phyloP scores from a whole-genome alignment of 2,329 filamentous ascomycete species.

The Cladosporium colombiae region DNA sequence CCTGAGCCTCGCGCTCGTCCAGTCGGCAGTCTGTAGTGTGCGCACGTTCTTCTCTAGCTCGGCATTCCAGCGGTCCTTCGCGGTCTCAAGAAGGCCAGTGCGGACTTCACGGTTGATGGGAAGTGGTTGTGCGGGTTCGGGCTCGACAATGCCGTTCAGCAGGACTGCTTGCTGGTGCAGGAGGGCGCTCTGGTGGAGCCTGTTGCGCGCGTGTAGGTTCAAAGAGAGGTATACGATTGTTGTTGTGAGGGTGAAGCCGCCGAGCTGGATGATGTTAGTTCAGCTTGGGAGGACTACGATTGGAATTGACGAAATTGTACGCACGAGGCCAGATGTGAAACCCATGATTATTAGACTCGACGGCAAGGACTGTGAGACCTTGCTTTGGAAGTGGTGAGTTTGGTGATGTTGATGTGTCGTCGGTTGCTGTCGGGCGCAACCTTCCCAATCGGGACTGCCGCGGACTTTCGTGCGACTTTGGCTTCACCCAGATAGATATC shows the following conservation, averaged over 20 bases:
- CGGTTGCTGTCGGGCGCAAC: background rate
- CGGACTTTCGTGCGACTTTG: conserved; percentile 7
- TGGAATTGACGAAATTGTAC: conserved; percentile 21
- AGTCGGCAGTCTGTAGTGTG: conserved; percentile 48
- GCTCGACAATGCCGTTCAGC: conserved; percentile 47
- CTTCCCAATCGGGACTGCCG: conserved; percentile 16
- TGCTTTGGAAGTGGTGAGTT: background rate
- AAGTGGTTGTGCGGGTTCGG: conserved; percentile 42
- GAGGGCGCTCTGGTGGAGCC: conserved; percentile 47
- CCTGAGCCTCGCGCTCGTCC: conserved; percentile 43
- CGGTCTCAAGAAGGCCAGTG: conserved; percentile 47
- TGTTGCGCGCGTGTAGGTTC: conserved; percentile 49
- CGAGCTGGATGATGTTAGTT: conserved; percentile 40
- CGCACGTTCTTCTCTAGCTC: conserved; percentile 47
- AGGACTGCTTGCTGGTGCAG: conserved; percentile 49
- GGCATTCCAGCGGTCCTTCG: conserved; percentile 53
- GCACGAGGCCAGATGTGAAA: conserved; percentile 55
- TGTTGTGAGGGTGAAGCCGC: conserved; percentile 53
- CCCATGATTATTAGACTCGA: conserved; percentile 42
- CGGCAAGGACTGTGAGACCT: conserved; percentile 11
- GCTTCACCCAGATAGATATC: conserved; percentile 3
- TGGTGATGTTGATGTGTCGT: conserved; percentile 16
- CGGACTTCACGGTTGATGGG: conserved; percentile 42
- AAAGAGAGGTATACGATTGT: conserved; percentile 44
- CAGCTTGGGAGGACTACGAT: conserved; percentile 9